Evolutionary conservation across 257 asterid species (phyloP).

Genomic region (Gardenia jasminoides): DNA sequence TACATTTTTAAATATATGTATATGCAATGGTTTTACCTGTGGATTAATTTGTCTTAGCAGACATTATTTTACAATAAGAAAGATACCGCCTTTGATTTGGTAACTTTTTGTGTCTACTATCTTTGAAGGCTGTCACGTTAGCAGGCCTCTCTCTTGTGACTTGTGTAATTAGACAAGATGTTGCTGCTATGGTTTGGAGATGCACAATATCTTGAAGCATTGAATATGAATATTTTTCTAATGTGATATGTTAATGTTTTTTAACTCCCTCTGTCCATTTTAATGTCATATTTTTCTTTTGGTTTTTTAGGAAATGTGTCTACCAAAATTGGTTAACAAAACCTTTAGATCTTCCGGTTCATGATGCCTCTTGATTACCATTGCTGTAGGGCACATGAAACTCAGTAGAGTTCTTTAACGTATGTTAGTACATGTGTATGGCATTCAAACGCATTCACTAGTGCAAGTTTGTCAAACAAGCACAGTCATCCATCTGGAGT

Average conservation of each 20-base stretch:
- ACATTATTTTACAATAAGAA: neutral
- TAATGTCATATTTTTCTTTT: neutral
- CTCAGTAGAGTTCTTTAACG: no score
- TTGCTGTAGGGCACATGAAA: no score
- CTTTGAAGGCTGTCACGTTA: neutral
- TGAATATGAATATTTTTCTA: neutral
- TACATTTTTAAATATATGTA: no score
- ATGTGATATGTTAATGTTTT: neutral
- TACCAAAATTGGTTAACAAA: neutral
- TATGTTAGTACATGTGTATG: no score
- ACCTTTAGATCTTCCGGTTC: no score
- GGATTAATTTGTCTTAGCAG: neutral
- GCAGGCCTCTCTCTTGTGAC: neutral
- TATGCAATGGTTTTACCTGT: neutral
- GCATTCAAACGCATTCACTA: no score
- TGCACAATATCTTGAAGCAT: neutral
- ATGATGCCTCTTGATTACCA: no score
- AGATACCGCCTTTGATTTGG: neutral
- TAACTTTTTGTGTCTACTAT: neutral
- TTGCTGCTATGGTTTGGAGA: neutral
- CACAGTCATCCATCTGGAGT: no score
- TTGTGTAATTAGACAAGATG: neutral
- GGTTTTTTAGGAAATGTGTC: neutral
- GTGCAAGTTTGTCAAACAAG: no score
- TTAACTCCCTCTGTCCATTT: neutral